Evolutionary conservation across 148 eudicot genomes (phyloP), one percentile per base, ranked within the genome.

Genomic region (Chenopodium formosanum): DNA sequence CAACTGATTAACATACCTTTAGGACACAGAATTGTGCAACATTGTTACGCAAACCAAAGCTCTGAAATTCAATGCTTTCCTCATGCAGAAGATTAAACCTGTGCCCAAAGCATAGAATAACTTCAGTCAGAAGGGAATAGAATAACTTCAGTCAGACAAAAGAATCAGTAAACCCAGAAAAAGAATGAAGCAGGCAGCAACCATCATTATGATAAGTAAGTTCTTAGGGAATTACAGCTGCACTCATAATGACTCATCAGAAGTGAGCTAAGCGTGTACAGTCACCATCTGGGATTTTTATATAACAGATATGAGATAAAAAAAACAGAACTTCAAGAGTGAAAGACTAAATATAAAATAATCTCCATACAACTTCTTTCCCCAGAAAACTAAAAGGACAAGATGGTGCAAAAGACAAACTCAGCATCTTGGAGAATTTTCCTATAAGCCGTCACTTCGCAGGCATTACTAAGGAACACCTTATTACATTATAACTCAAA

Each of bases 1-100:
- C 40, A 70, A 76, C 73, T 23, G 46, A n/a, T 75, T 27, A 70
- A 76, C 73, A 81, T 87, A 95, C 98, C 98, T 92, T 86, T 65
- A 95, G 84, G 85, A 95, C 91, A 86, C 98, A 95, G 79, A 95
- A 85, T 85, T 95, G 98, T 79, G 97, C 92, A 75, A 95, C 91
- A 83, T 95, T 95, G 85, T 93, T 73, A 70, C 96, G 96, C 74
- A 95, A 90, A 47, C 89, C 96, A 89, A 90, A 93, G 78, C 58
- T 86, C 76, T 82, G 89, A 82, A 92, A 95, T 78, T 90, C 93
- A 72, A 95, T 91, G 79, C 78, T 88, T 80, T 95, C 97, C 85
- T 88, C 90, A 80, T 91, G 93, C 89, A 91, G 70, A 80, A 95
- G 89, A 65, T 89, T 83, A 85, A 87, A 95, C 84, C 98, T 93